These are phyloP conservation scores for Hyphopichia pseudoburtonii DNA, from an alignment of 1,139 yeast species.

Conservation along the genomic window DNA sequence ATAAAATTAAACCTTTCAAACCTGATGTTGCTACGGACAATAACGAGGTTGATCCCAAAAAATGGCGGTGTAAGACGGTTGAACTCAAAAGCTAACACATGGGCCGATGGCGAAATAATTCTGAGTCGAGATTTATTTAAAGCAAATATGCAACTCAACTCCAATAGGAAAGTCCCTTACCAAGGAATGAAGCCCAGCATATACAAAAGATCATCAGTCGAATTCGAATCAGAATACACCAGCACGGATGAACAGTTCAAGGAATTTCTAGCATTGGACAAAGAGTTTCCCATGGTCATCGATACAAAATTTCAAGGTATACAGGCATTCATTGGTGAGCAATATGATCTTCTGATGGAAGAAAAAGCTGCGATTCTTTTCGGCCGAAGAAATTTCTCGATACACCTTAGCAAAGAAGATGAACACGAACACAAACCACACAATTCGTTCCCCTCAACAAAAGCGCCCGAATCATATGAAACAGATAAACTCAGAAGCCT, in stretches of 20 bases:
- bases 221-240: conserved; percentile 11
- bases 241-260: conserved; percentile 9
- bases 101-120: conserved; percentile 7
- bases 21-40: not conserved
- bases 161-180: conserved; percentile 11
- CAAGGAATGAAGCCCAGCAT: conserved; percentile 14
- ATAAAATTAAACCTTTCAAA: not conserved
- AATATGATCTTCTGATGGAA: conserved; percentile 19
- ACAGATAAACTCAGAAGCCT: conserved; percentile 20
- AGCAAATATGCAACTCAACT: conserved; percentile 9
- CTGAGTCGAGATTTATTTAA: conserved; percentile 19
- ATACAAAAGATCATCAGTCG: conserved; percentile 15
- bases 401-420: conserved; percentile 7
- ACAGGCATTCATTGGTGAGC: conserved; percentile 16
- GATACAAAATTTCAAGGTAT: conserved; percentile 8
- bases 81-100: not conserved
- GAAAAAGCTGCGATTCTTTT: conserved; percentile 17
- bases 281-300: conserved; percentile 9
- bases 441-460: not conserved
- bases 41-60: not conserved
- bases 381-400: conserved; percentile 12
- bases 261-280: conserved; percentile 11
- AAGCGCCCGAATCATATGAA: conserved; percentile 4
- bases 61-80: not conserved
- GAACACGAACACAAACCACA: not conserved